phyloP scores from a whole-genome alignment of 176 grass and related monocot species.

The Otatea glauca region DNA sequence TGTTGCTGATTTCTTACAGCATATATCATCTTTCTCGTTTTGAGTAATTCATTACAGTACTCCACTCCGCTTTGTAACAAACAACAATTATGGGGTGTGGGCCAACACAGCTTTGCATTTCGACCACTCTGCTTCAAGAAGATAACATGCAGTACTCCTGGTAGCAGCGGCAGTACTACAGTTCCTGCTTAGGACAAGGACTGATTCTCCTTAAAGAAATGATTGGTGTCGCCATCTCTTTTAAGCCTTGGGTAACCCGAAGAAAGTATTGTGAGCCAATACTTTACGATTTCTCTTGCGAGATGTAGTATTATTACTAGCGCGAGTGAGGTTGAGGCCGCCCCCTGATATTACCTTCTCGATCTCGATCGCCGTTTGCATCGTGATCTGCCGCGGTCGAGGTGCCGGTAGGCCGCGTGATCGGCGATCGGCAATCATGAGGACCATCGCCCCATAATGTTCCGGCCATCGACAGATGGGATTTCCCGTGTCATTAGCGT shows the following conservation, averaged over 20 bases:
- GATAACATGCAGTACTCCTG: not conserved
- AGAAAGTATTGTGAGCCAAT: not conserved
- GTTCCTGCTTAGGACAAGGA: not conserved
- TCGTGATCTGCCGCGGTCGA: not conserved
- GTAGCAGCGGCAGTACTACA: no score
- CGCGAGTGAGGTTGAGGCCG: not conserved
- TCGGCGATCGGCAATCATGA: not conserved
- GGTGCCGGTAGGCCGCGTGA: not conserved
- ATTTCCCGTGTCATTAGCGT: not conserved
- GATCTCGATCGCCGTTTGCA: not conserved
- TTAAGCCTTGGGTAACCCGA: not conserved
- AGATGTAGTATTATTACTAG: not conserved
- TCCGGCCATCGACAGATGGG: not conserved
- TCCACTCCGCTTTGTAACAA: not conserved
- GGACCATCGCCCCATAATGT: not conserved
- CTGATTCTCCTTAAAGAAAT: not conserved
- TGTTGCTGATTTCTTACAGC: not conserved
- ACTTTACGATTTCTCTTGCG: not conserved
- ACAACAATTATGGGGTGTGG: not conserved
- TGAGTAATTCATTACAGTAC: not conserved
- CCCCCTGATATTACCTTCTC: not conserved
- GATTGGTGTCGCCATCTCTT: not conserved
- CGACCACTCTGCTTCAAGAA: not conserved
- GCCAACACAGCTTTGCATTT: not conserved
- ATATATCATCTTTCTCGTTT: not conserved